phyloP scores from a whole-genome alignment of 176 grass and related monocot genomes.

The Hyparrhenia diplandra region DNA sequence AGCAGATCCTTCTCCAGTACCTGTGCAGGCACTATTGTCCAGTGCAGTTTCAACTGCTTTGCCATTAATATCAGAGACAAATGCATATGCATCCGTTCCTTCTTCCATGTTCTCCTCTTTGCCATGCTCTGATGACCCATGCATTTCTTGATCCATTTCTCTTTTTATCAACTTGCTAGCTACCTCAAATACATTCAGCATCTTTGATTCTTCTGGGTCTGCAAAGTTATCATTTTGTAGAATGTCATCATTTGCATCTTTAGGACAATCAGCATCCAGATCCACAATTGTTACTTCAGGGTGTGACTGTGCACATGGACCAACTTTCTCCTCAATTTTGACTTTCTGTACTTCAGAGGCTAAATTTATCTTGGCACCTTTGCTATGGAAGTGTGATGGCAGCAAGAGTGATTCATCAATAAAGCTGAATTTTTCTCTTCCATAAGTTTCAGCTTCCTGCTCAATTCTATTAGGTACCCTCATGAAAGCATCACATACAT shows the following conservation, averaged over 20 bases:
- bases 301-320: slow-evolving; percentile 14
- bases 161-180: slow-evolving; percentile 43
- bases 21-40: slow-evolving; percentile 28
- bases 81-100: background rate
- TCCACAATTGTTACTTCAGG: slow-evolving; percentile 22
- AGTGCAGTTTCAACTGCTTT: slow-evolving; percentile 11
- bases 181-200: slow-evolving; percentile 34
- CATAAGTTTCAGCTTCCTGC: slow-evolving; percentile 22
- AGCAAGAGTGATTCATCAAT: slow-evolving; percentile 10
- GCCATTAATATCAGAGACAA: background rate
- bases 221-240: slow-evolving; percentile 9
- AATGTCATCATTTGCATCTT: slow-evolving; percentile 14
- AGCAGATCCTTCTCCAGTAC: slow-evolving; percentile 14
- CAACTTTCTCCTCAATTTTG: slow-evolving; percentile 8
- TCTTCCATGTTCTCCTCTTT: slow-evolving; percentile 24
- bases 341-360: slow-evolving; percentile 27
- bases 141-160: slow-evolving; percentile 34
- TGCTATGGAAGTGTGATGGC: slow-evolving; percentile 11
- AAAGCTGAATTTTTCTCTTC: slow-evolving; percentile 47
- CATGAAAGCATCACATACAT: slow-evolving; percentile 13
- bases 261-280: slow-evolving; percentile 20
- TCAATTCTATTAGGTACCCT: slow-evolving; percentile 11
- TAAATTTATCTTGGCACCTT: slow-evolving; percentile 15
- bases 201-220: slow-evolving; percentile 28
- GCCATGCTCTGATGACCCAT: slow-evolving; percentile 7